Conservation (phyloP, 345 rosid species). For the Erodium maritimum region DNA sequence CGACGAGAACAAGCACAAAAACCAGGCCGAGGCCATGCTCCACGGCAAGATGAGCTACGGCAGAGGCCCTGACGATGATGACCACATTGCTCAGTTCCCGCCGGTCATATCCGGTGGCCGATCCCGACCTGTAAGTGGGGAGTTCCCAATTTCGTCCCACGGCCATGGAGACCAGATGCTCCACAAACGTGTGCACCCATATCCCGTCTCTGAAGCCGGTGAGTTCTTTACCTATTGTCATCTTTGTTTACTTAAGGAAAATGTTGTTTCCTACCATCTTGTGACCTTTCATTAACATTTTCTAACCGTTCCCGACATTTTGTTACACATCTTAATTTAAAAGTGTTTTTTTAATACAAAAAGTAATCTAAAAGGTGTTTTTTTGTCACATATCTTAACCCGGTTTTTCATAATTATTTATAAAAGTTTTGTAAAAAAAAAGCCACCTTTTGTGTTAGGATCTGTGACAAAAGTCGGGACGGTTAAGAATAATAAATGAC, state of each 20-base stretch:
- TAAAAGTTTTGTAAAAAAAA: too few relatives aligned
- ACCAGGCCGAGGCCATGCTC: conserved; percentile 76
- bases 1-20: conserved; percentile 50
- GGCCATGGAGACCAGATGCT: conserved; percentile 60
- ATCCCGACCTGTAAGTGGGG: conserved; percentile 88
- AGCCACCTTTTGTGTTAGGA: too few relatives aligned
- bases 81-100: conserved; percentile 44
- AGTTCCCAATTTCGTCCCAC: conserved; percentile 57
- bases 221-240: neutral
- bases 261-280: too few relatives aligned
- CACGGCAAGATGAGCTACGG: conserved; percentile 95
- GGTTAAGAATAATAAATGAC: too few relatives aligned
- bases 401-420: too few relatives aligned
- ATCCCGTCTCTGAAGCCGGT: conserved; percentile 80
- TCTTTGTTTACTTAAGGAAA: neutral
- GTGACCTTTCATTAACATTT: too few relatives aligned
- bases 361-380: too few relatives aligned
- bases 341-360: too few relatives aligned
- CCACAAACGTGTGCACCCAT: conserved; percentile 86
- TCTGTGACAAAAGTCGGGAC: too few relatives aligned
- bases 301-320: too few relatives aligned
- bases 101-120: conserved; percentile 51
- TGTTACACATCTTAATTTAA: too few relatives aligned
- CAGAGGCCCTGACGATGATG: conserved; percentile 90
- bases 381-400: too few relatives aligned